Base-by-base conservation (phyloP, 306 rosid genomes). In the Hippophae tibetana region DNA sequence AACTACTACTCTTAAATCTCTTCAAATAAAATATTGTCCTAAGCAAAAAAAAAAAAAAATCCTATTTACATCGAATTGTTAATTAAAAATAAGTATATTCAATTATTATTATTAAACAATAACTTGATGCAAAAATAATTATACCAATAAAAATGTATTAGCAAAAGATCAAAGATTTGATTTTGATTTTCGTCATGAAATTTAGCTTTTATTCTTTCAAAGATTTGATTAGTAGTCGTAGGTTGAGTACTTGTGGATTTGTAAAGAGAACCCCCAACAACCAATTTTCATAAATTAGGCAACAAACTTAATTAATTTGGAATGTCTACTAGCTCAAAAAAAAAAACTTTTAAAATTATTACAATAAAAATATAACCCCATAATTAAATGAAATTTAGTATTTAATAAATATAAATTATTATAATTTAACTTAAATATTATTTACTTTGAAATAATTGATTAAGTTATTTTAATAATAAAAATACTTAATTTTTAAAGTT, bases 151-250 rank as follows among this genome's bases (percentile, higher is more conserved):
- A 58, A 52, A 48, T 31, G 46, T 25, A 57, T 44, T 25, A 62
- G 26, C 69, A 70, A 79, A 63, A 68, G 52, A 46, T 69, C 47
- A 56, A 67, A 71, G 69, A 79, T 75, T 77, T 74, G 63, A 46
- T 70, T 67, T 67, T 72, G 6, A 61, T 62, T 54, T 71, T 58
- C 41, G 55, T 64, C 42, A 48, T 49, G 23, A 53, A 64, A 60
- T 63, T 63, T 43, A 69, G 63, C 52, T 59, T 54, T 72, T 43
- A 44, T 52, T 62, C 56, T 27, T 38, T 55, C 72, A 47, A 67
- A 44, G 79, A 76, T 73, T 76, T 78, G 80, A 82, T 72, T 56
- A 76, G 38, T 31, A 31, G 84, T 73, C 83, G 70, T 78, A 84
- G 76, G 73, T 74, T 81, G 68, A 67, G 71, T 52, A 31, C 44